Conservation (phyloP, 495 filamentous ascomycete species). For the Penicillium manginii region DNA sequence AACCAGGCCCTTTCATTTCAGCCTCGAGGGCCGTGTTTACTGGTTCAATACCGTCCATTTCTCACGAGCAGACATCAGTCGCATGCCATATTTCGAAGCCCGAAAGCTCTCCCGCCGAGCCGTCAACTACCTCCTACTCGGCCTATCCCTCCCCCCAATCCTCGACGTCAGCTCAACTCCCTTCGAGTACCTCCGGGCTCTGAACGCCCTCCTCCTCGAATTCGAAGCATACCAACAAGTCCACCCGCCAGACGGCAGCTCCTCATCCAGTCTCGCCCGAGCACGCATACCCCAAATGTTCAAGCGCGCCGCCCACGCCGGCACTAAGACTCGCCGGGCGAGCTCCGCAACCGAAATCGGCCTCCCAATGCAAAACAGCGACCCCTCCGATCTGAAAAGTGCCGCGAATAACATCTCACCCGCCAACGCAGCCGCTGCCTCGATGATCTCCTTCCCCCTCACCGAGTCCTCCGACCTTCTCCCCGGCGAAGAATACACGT, state of each 20-base stretch:
- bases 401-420: conserved; percentile 46
- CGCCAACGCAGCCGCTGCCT: conserved; percentile 41
- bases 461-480: conserved; percentile 59
- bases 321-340: conserved; percentile 69
- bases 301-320: conserved; percentile 66
- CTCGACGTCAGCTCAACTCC: conserved; percentile 82
- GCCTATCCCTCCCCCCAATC: conserved; percentile 85
- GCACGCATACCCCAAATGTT: conserved; percentile 89
- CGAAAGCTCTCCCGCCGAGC: conserved; percentile 83
- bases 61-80: conserved; percentile 76
- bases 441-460: conserved; percentile 49
- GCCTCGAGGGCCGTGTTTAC: conserved; percentile 90
- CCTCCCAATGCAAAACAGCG: conserved; percentile 59
- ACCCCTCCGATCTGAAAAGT: conserved; percentile 54
- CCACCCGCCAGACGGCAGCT: conserved; percentile 74
- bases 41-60: conserved; percentile 98
- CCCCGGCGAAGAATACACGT: conserved; percentile 79
- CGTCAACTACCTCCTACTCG: conserved; percentile 90
- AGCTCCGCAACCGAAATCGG: conserved; percentile 71
- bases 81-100: conserved; percentile 82
- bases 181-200: conserved; percentile 81
- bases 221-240: conserved; percentile 91
- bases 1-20: conserved; percentile 32
- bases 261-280: conserved; percentile 71
- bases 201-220: conserved; percentile 84